Evolutionary conservation across 1,139 yeast genomes (phyloP).

Genomic region (Magnusiomyces ingens): DNA sequence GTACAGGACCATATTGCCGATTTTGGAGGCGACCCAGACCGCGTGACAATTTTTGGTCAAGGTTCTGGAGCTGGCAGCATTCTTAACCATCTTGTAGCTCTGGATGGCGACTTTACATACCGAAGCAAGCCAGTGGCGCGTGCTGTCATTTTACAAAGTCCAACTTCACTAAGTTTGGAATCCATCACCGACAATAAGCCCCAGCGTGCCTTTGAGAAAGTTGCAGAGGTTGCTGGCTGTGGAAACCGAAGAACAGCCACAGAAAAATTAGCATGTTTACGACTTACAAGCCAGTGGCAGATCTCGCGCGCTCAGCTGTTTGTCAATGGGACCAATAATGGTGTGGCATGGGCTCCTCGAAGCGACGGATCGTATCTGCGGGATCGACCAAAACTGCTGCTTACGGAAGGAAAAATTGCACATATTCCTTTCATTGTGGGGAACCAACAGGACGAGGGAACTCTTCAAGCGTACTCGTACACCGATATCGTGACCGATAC

Average conservation of each 20-base stretch:
- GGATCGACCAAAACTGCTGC: constrained; percentile 12
- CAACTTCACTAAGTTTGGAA: constrained; percentile 12
- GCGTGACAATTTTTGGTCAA: constrained; percentile 30
- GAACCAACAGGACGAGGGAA: constrained; percentile 23
- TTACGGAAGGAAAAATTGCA: constrained; percentile 16
- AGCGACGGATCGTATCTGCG: constrained; percentile 19
- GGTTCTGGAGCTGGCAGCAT: constrained; percentile 31
- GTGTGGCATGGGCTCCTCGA: constrained; percentile 19
- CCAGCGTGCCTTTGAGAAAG: constrained; percentile 11
- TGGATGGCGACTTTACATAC: constrained; percentile 12
- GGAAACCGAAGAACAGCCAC: constrained; percentile 7
- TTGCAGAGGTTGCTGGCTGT: constrained; percentile 17
- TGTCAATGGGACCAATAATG: no score
- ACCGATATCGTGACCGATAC: not conserved
- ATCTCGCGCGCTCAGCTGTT: no score
- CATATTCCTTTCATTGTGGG: constrained; percentile 22
- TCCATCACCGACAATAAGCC: constrained; percentile 1
- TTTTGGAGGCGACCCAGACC: constrained; percentile 32
- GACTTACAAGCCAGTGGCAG: constrained; percentile 9
- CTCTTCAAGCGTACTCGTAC: constrained; percentile 12
- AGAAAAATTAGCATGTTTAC: constrained; percentile 16
- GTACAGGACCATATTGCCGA: constrained; percentile 24
- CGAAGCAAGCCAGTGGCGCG: constrained; percentile 17
- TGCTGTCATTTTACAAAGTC: constrained; percentile 27
- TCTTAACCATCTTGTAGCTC: constrained; percentile 20